A percentile compares a stretch with the other conserved stretches of the same genome.
phyloP scores from a whole-genome alignment of 73 alveolate genomes.

The Tetrahymena borealis region DNA sequence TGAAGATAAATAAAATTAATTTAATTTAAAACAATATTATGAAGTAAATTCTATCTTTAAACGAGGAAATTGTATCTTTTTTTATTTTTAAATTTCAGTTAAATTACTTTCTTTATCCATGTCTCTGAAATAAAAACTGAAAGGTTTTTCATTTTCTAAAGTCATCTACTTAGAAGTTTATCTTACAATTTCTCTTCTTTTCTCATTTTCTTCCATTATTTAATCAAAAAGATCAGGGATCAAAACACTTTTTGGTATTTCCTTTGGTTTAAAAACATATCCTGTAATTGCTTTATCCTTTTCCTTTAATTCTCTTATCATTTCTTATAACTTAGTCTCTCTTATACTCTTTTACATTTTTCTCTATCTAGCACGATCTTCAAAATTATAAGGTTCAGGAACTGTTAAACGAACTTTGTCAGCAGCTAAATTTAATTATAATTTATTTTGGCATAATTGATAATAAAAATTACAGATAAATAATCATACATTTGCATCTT shows the following conservation, averaged over 20 bases:
- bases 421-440: background rate
- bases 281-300: background rate
- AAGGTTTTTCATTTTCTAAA: background rate
- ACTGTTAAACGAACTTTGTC: background rate
- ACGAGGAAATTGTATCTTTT: too few species aligned
- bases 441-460: background rate
- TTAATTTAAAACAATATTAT: too few species aligned
- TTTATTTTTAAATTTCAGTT: too few species aligned
- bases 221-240: background rate
- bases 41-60: too few species aligned
- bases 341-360: background rate
- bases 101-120: background rate
- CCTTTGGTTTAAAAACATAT: background rate
- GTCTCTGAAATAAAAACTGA: background rate
- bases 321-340: background rate
- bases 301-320: background rate
- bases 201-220: background rate
- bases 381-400: background rate
- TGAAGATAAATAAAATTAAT: background rate
- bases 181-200: background rate
- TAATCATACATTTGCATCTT: background rate
- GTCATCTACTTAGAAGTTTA: background rate
- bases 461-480: background rate
- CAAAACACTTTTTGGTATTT: background rate
- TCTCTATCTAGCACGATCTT: background rate